These are phyloP conservation scores for Inga leiocalycina DNA, from an alignment of 306 rosid species.

Conservation along the genomic window DNA sequence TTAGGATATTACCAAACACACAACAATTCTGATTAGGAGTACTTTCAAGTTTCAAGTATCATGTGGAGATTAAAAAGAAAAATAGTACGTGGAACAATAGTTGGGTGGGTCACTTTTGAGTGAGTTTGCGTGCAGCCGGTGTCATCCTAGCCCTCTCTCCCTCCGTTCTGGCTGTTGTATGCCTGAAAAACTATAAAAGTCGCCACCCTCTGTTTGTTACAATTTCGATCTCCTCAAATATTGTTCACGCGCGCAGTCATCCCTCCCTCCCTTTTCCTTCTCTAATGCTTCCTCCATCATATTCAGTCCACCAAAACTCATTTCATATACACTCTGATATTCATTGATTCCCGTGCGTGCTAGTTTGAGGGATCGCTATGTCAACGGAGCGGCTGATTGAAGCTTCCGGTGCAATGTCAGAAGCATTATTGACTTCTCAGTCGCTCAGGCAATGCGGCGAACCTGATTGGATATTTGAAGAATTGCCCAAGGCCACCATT, in stretches of 20 bases:
- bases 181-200: constrained; percentile 44
- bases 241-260: not conserved
- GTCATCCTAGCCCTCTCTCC: not conserved
- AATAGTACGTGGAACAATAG: not conserved
- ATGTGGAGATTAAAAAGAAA: not conserved
- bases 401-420: constrained; percentile 36
- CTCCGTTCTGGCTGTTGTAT: not conserved
- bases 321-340: constrained; percentile 17
- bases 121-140: not conserved
- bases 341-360: not conserved
- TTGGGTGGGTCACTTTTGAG: not conserved
- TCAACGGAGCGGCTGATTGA: constrained; percentile 64
- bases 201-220: not conserved
- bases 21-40: not conserved
- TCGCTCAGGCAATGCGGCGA: constrained; percentile 51
- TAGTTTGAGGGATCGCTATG: constrained; percentile 40
- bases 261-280: not conserved
- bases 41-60: not conserved
- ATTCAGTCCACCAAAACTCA: not conserved
- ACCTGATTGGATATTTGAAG: constrained; percentile 57
- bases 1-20: too few relatives aligned
- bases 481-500: constrained; percentile 69
- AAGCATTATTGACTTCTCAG: constrained; percentile 31
- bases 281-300: not conserved
- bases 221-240: not conserved